phyloP scores from a whole-genome alignment of 108 stramenopile genomes.

The Nitzschia sp. region DNA sequence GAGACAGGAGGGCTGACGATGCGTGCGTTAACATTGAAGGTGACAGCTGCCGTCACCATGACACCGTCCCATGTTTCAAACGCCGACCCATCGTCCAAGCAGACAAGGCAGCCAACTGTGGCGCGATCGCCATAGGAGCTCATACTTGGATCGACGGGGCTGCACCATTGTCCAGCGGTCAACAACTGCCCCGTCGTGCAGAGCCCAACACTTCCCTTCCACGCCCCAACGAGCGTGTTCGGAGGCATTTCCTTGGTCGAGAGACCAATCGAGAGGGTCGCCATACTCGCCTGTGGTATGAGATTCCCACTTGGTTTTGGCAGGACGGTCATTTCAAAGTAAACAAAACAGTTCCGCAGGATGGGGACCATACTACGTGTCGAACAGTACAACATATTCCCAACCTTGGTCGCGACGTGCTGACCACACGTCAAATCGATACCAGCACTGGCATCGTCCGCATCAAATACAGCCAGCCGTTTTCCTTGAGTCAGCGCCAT shows the following conservation, averaged over 20 bases:
- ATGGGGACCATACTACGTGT: conserved; percentile 90
- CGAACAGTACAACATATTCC: conserved; percentile 83
- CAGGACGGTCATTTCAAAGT: conserved; percentile 91
- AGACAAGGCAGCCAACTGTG: conserved; percentile 93
- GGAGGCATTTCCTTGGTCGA: conserved; percentile 96
- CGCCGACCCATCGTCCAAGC: conserved; percentile 84
- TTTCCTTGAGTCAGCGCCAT: conserved; percentile 72
- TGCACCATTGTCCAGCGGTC: conserved; percentile 79
- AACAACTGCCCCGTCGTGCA: conserved; percentile 93
- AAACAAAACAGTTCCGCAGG: conserved; percentile 91
- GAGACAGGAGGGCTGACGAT: conserved; percentile 33
- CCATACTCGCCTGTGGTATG: conserved; percentile 42
- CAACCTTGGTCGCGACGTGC: conserved; percentile 91
- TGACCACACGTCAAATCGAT: conserved; percentile 88
- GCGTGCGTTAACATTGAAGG: conserved; percentile 82
- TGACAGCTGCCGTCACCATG: conserved; percentile 84
- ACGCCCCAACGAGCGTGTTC: conserved; percentile 92
- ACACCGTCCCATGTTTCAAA: conserved; percentile 92
- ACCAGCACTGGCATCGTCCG: conserved; percentile 63
- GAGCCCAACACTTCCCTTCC: conserved; percentile 91
- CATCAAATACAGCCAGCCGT: conserved; percentile 91
- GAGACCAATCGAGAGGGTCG: conserved; percentile 86
- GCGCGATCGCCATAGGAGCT: conserved; percentile 72
- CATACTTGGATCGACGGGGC: conserved; percentile 54
- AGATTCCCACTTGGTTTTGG: conserved; percentile 43